phyloP scores from a whole-genome alignment of 2,329 filamentous ascomycete species.

The Neopestalotiopsis rosae region DNA sequence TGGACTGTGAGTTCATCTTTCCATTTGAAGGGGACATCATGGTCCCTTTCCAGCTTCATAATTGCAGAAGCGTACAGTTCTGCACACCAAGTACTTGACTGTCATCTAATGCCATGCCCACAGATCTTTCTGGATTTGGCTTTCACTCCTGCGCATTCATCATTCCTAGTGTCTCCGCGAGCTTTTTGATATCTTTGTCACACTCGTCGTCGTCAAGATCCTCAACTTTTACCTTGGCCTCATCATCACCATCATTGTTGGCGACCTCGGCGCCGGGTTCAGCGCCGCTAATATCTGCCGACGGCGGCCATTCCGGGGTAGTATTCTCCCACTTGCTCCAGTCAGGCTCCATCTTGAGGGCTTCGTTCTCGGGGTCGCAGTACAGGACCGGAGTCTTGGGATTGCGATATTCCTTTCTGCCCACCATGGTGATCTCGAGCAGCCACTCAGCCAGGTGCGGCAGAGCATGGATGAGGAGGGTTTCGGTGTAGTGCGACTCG shows the following conservation, averaged over 20 bases:
- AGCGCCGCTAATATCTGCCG: conserved; percentile 6
- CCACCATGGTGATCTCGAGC: conserved; percentile 53
- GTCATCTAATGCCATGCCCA: not conserved
- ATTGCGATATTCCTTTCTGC: conserved; percentile 42
- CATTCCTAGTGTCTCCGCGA: conserved; percentile 12
- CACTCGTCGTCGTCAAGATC: conserved; percentile 10
- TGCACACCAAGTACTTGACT: no score
- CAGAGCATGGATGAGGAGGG: conserved; percentile 63
- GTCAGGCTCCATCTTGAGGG: conserved; percentile 29
- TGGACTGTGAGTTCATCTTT: no score
- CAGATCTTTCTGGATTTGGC: not conserved
- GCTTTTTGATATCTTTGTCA: conserved; percentile 14
- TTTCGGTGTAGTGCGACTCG: conserved; percentile 62
- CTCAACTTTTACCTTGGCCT: not conserved
- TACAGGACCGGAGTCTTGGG: conserved; percentile 39
- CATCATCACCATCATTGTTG: conserved; percentile 6
- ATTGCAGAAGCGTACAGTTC: no score
- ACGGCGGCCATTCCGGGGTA: not conserved
- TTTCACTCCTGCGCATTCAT: not conserved
- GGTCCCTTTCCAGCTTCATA: no score
- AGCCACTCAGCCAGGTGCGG: conserved; percentile 65
- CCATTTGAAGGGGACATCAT: no score
- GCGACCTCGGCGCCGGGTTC: not conserved
- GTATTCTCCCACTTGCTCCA: conserved; percentile 30
- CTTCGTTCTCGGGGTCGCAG: conserved; percentile 23